These are phyloP conservation scores for Agaricus subrufescens DNA, from an alignment of 768 basidiomycete species.

Conservation along the genomic window DNA sequence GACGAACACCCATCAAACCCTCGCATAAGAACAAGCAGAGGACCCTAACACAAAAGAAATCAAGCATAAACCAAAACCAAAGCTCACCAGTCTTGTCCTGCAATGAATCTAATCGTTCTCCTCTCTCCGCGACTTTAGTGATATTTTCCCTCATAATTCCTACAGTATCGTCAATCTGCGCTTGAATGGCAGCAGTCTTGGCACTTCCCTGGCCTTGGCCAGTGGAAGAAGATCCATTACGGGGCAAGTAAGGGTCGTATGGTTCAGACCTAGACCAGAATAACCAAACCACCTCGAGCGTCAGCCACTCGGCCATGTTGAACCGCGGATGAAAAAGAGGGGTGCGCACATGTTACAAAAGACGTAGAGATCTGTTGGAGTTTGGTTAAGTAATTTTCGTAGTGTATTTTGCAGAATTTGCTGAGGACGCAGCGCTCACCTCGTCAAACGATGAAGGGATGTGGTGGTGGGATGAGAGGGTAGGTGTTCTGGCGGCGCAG, in stretches of 20 bases:
- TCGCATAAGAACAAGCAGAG: not conserved
- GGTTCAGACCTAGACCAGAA: conserved; percentile 76
- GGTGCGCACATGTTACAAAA: conserved; percentile 30
- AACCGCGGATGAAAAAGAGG: conserved; percentile 13
- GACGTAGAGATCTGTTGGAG: conserved; percentile 24
- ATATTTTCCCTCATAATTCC: conserved; percentile 99
- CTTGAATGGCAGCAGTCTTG: conserved; percentile 93
- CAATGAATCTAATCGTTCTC: conserved; percentile 87
- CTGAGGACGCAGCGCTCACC: conserved; percentile 20
- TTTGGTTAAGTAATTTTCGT: not conserved
- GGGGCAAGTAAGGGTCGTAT: conserved; percentile 97
- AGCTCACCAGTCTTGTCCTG: conserved; percentile 93
- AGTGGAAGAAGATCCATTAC: conserved; percentile 64
- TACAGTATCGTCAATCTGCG: conserved; percentile 96
- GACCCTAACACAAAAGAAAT: not conserved
- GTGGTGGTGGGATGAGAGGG: conserved; percentile 14
- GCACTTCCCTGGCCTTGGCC: conserved; percentile 54
- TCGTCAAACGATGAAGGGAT: conserved; percentile 33
- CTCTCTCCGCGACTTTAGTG: conserved; percentile 90
- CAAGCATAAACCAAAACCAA: not conserved
- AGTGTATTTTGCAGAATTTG: not conserved
- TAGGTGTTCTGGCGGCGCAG: conserved; percentile 1
- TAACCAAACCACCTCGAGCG: conserved; percentile 7
- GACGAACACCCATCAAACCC: too few relatives aligned
- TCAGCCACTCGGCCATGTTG: not conserved